These are phyloP conservation scores for Candida dajiaensis DNA, from an alignment of 805 yeast genomes.

Conservation along the genomic window DNA sequence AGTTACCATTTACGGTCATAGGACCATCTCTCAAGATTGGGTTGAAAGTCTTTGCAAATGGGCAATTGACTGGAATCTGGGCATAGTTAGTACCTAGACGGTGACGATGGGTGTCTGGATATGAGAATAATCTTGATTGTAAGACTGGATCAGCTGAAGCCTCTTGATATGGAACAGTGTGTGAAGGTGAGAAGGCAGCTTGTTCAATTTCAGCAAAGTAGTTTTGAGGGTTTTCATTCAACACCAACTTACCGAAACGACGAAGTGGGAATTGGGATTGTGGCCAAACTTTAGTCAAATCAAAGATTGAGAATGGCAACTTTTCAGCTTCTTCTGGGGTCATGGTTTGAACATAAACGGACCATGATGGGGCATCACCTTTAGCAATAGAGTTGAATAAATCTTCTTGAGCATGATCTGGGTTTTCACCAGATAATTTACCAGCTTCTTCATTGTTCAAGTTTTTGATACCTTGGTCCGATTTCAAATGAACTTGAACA, in stretches of 20 bases:
- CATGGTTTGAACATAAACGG: constrained; percentile 80
- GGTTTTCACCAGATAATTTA: constrained; percentile 64
- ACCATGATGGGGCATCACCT: constrained; percentile 82
- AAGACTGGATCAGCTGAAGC: constrained; percentile 81
- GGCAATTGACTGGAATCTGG: constrained; percentile 89
- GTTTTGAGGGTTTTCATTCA: constrained; percentile 81
- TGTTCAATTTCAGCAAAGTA: constrained; percentile 87
- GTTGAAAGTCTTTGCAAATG: constrained; percentile 50
- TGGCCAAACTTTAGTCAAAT: constrained; percentile 91
- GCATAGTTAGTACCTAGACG: constrained; percentile 69
- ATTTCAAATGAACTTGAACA: constrained; percentile 69
- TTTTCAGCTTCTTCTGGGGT: constrained; percentile 73
- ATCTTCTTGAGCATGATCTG: constrained; percentile 79
- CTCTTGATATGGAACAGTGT: constrained; percentile 79
- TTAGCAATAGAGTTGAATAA: constrained; percentile 71
- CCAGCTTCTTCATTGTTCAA: constrained; percentile 56
- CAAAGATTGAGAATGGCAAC: constrained; percentile 78
- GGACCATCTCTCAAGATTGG: constrained; percentile 85
- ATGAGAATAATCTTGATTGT: constrained; percentile 75
- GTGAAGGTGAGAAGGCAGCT: constrained; percentile 80
- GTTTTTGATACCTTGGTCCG: constrained; percentile 56
- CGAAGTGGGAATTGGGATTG: constrained; percentile 81
- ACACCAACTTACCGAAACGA: constrained; percentile 71
- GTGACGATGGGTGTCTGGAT: constrained; percentile 83
- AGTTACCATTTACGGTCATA: constrained; percentile 63